Conservation (phyloP, 306 rosid genomes). For the Cicer arietinum region DNA sequence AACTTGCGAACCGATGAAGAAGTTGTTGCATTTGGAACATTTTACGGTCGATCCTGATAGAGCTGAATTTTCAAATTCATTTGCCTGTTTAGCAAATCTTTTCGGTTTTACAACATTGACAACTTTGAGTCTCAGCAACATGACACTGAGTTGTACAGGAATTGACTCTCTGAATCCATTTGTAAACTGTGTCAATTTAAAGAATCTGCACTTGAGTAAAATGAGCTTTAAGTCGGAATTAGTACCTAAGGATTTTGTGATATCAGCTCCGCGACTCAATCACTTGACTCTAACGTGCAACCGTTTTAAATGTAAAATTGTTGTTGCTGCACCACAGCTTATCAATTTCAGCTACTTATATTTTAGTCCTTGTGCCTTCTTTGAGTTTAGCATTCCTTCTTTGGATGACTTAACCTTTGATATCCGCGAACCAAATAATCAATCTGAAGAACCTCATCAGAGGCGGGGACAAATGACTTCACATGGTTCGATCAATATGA, state of each 20-base stretch:
- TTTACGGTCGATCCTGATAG: conserved; percentile 42
- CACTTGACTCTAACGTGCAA: conserved; percentile 48
- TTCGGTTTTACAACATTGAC: conserved; percentile 55
- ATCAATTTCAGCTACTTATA: conserved; percentile 54
- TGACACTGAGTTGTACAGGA: conserved; percentile 48
- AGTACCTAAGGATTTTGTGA: conserved; percentile 54
- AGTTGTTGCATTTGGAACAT: conserved; percentile 47
- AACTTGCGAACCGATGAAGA: conserved; percentile 44
- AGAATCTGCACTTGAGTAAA: conserved; percentile 50
- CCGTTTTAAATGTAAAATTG: conserved; percentile 53
- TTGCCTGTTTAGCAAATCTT: conserved; percentile 42
- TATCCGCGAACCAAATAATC: conserved; percentile 46
- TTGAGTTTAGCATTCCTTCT: conserved; percentile 54
- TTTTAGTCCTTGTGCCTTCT: conserved; percentile 44
- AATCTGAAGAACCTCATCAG: conserved; percentile 37
- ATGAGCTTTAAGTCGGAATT: conserved; percentile 49
- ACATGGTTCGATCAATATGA: conserved; percentile 56
- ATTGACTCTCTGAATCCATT: conserved; percentile 45
- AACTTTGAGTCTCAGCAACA: conserved; percentile 53
- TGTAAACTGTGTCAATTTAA: conserved; percentile 51
- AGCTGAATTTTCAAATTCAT: conserved; percentile 44
- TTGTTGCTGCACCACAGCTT: conserved; percentile 53
- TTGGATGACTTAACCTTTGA: conserved; percentile 47
- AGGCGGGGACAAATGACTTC: conserved; percentile 32
- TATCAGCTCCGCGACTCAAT: conserved; percentile 55